phyloP scores from a whole-genome alignment of 441 rosid species.

The Erodium texanum region DNA sequence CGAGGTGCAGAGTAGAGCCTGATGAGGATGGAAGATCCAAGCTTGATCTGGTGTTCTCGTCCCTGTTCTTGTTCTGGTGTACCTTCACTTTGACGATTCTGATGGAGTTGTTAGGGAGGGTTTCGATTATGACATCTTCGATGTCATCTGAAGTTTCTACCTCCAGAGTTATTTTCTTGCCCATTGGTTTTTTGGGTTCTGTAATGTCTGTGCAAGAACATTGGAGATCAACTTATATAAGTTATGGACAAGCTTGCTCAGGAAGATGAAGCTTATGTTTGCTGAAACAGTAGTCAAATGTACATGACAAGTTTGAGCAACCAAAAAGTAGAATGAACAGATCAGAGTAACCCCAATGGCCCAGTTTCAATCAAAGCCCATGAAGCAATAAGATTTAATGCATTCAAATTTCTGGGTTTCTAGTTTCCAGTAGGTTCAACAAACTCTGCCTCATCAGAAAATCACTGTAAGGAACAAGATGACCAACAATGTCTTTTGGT shows the following conservation, averaged over 20 bases:
- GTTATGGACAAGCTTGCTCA: not conserved
- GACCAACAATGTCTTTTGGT: no score
- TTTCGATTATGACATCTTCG: not conserved
- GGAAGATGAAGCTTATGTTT: not conserved
- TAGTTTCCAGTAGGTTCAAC: no score
- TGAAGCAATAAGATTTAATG: no score
- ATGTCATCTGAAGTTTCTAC: not conserved
- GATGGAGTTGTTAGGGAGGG: not conserved
- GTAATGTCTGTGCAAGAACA: not conserved
- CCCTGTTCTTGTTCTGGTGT: not conserved
- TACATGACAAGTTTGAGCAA: not conserved
- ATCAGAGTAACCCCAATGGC: no score
- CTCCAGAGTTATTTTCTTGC: not conserved
- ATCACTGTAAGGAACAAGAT: no score
- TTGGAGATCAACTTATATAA: not conserved
- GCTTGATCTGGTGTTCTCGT: not conserved
- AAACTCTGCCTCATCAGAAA: no score
- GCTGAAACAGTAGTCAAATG: not conserved
- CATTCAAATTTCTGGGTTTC: no score
- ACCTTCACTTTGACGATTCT: not conserved
- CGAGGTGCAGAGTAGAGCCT: not conserved
- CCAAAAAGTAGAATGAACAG: not conserved
- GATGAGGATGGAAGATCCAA: not conserved
- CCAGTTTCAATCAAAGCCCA: no score
- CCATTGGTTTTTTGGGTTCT: no score